Base-by-base conservation (phyloP, 1,284 basidiomycete species). In the Gomphus sp. region DNA sequence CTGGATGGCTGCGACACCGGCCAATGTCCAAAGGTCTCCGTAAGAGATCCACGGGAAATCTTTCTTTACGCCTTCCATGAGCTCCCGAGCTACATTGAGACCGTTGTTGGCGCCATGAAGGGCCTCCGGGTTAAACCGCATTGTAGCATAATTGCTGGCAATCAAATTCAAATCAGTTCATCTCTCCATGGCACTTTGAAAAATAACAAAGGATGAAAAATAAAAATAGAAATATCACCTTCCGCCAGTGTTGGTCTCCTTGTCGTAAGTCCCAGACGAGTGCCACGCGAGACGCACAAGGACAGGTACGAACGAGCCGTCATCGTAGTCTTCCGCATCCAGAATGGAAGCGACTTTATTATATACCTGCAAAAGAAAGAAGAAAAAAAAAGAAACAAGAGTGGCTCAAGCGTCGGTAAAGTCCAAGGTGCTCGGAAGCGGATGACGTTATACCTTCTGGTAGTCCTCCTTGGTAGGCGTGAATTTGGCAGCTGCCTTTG, bases 281-380 rank as follows among this genome's bases (percentile, higher is more conserved):
- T 95, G 93, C 92, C 95, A 98, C 33, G 94, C 95, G 59, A 98
- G 85, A 71, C 96, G 92, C 60, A 99, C 79, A 58, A 98, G 72
- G 49, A 98, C 86, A 48, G 94, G 94, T 18, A 87, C 94, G 65
- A 89, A 93, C 9, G 91, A 94, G 34, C 93, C 93, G 69, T 97
- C 80, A 43, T 75, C 80, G 62, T 78, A 72, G 7, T 68, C 72
- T 61, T 89, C 89, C 18, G 84, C 80, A 62, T 94, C 91, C 34
- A 95, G 71, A 28, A 82, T 67, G 31, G 89, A 84, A 31, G 88
- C 87, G 70, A 97, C 85, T 61, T 74, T 80, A 74, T 95, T 89
- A 80, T 97, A 97, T 22, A 96, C 91, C 87, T 89, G 62, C 39
- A 18, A 36, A 28, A 28, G 4, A 28, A 28, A 28, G 2, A 28